These are phyloP conservation scores for Laburnicola sp. DNA, from an alignment of 2,329 filamentous ascomycete genomes.

Conservation along the genomic window DNA sequence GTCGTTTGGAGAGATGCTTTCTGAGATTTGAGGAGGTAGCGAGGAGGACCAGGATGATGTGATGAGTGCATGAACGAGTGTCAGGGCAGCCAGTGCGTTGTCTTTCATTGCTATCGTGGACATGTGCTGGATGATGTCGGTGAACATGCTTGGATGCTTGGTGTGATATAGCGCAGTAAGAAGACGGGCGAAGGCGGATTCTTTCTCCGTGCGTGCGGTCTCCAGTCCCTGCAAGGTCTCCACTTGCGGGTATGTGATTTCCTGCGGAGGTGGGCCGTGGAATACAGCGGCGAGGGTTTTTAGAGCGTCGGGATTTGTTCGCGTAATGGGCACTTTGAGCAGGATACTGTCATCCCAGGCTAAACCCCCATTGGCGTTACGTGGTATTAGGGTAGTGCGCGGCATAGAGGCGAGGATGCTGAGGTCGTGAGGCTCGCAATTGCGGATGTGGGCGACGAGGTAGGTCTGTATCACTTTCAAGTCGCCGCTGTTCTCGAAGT, in stretches of 20 bases:
- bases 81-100: constrained; percentile 58
- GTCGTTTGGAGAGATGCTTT: too few species aligned
- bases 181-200: constrained; percentile 57
- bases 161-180: constrained; percentile 59
- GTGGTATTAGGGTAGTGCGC: constrained; percentile 55
- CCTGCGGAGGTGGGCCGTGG: constrained; percentile 52
- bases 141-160: constrained; percentile 56
- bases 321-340: constrained; percentile 55
- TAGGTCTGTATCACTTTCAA: constrained; percentile 53
- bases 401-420: constrained; percentile 62
- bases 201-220: constrained; percentile 45
- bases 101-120: constrained; percentile 62
- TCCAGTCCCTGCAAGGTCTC: constrained; percentile 25
- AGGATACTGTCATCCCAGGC: constrained; percentile 47
- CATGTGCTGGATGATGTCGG: constrained; percentile 56
- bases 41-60: constrained; percentile 57
- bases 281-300: constrained; percentile 60
- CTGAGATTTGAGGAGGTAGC: constrained; percentile 42
- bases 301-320: constrained; percentile 58
- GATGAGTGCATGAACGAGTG: constrained; percentile 56
- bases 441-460: constrained; percentile 54
- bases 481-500: constrained; percentile 54
- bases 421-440: constrained; percentile 59
- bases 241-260: constrained; percentile 42
- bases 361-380: constrained; percentile 39